phyloP scores from a whole-genome alignment of 345 rosid species.

The Carallia brachiata region DNA sequence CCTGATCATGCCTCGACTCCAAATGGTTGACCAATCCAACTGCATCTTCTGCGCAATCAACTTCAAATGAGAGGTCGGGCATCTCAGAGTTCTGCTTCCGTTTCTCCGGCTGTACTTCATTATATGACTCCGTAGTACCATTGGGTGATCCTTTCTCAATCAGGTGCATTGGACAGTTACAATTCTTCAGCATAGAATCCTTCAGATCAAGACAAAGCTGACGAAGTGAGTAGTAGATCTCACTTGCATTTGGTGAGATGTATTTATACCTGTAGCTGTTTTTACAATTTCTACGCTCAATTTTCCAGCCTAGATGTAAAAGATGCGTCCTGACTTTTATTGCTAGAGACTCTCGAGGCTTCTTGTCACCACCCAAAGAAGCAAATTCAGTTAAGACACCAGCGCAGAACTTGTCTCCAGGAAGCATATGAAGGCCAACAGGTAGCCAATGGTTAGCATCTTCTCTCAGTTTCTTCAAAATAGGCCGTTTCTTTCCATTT shows the following conservation, averaged over 20 bases:
- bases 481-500: neutral
- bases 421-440: neutral
- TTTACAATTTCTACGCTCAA: neutral
- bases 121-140: neutral
- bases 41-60: neutral
- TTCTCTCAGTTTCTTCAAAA: neutral
- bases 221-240: conserved; percentile 12
- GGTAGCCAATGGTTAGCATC: conserved; percentile 7
- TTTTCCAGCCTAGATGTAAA: conserved; percentile 17
- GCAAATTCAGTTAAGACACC: conserved; percentile 3
- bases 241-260: conserved; percentile 1
- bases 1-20: neutral
- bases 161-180: neutral
- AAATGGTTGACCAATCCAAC: neutral
- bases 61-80: no score
- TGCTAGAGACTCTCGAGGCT: conserved; percentile 9
- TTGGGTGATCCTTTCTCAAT: neutral
- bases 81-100: neutral
- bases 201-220: conserved; percentile 14
- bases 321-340: conserved; percentile 16
- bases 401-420: conserved; percentile 8
- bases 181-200: neutral
- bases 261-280: conserved; percentile 10
- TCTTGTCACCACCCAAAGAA: neutral
- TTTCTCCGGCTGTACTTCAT: neutral